Evolutionary conservation across 2,329 filamentous ascomycete genomes (phyloP), one percentile per base, ranked within the genome.

Genomic region (Phialophora verrucosa): DNA sequence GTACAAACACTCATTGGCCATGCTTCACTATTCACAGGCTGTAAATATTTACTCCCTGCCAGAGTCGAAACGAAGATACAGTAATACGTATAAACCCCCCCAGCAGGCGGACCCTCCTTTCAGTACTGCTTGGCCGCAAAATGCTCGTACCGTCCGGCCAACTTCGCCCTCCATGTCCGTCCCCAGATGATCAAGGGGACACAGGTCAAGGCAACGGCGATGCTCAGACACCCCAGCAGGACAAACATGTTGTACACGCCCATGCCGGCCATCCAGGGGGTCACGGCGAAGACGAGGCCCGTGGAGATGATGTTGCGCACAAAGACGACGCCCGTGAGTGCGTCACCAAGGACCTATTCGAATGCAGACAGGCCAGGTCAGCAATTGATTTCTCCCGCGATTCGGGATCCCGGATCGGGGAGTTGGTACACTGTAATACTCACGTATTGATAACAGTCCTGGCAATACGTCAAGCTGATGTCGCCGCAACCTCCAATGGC

Each of bases 221-320:
- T 71, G 0, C 72, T 73, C 42, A 81, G 74, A 1, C 76, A 74
- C 4, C 77, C 77, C 50, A 80, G 78, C 4, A 77, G 76, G 49
- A 80, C 76, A 65, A 80, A 79, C 17, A 81, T 77, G 67, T 80
- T 79, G 20, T 76, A 74, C 31, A 80, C 70, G 6, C 80, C 80
- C 27, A 80, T 67, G 2, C 56, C 64, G 12, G 75, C 70, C 10
- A 78, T 76, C 79, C 82, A 83, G 0, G 79, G 78, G 0, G 77
- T 74, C 27, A 83, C 73, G 0, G 78, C 78, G 67, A 84, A 84
- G n/a, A 83, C 77, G 51, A 84, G 78, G 17, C 78, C 75, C 1
- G 79, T 81, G 20, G 76, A 75, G 51, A 83, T 76, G 1, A 75
- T 62, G 59, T 84, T 84, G 0, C 82, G 78, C 11, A 80, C 71